A percentile compares a stretch with the other conserved stretches of the same genome.
phyloP scores from a whole-genome alignment of 768 basidiomycete species.

The Leccinum imitatum region DNA sequence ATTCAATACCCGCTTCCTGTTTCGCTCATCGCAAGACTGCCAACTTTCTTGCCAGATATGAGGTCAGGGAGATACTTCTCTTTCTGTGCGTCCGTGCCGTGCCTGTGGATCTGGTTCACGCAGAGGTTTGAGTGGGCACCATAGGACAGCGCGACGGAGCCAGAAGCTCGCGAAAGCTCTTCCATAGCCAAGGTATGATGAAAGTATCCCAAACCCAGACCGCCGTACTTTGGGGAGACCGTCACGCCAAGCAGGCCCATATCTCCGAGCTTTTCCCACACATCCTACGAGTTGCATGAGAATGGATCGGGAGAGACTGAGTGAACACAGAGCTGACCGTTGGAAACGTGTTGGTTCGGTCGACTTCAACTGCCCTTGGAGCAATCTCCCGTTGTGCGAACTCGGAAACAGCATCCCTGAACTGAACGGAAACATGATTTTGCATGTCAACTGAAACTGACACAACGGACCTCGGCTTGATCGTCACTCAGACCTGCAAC shows the following conservation, averaged over 20 bases:
- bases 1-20: constrained; percentile 63
- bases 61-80: constrained; percentile 77
- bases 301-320: not conserved
- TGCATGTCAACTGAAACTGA: not conserved
- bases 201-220: constrained; percentile 80
- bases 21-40: constrained; percentile 94
- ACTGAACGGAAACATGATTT: constrained; percentile 44
- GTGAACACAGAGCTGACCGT: constrained; percentile 41
- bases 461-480: constrained; percentile 64
- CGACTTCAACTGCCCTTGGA: constrained; percentile 82
- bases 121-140: constrained; percentile 93
- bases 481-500: constrained; percentile 78
- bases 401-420: constrained; percentile 71
- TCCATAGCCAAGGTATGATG: constrained; percentile 94
- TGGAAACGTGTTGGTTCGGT: constrained; percentile 82
- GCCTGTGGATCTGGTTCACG: constrained; percentile 80
- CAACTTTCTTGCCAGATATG: constrained; percentile 78
- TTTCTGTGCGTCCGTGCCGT: constrained; percentile 83
- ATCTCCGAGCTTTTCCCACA: constrained; percentile 86
- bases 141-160: constrained; percentile 89
- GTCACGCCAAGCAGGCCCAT: constrained; percentile 95
- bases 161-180: constrained; percentile 86
- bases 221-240: constrained; percentile 77
- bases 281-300: constrained; percentile 48
- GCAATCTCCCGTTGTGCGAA: constrained; percentile 86